A percentile compares a stretch with the other conserved stretches of the same genome.
These are phyloP conservation scores for Chenopodium berlandieri DNA, from an alignment of 148 eudicot genomes.

Conservation along the genomic window DNA sequence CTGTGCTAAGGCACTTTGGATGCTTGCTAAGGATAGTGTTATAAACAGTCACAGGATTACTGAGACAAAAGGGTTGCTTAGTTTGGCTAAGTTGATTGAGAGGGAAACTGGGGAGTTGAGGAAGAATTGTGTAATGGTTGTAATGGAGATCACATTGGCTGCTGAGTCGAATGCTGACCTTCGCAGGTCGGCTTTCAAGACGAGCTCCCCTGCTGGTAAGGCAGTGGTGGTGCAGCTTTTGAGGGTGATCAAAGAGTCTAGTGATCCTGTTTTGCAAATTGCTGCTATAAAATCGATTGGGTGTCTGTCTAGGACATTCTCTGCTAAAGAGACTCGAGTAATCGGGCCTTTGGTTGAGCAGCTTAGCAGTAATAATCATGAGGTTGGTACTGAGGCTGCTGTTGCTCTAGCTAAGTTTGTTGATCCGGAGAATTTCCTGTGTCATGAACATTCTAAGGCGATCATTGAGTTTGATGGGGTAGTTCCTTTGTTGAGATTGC, in stretches of 20 bases:
- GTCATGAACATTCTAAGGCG: slow-evolving; percentile 56
- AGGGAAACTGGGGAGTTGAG: slow-evolving; percentile 55
- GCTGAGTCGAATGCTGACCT: slow-evolving; percentile 74
- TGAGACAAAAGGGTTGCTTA: slow-evolving; percentile 81
- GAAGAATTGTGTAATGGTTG: slow-evolving; percentile 60
- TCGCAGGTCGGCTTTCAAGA: slow-evolving; percentile 72
- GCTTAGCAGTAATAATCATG: slow-evolving; percentile 42
- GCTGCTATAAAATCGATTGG: slow-evolving; percentile 70
- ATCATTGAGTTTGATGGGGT: slow-evolving; percentile 66
- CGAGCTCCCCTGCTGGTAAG: slow-evolving; percentile 72
- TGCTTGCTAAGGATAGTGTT: slow-evolving; percentile 63
- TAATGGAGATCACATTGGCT: slow-evolving; percentile 65
- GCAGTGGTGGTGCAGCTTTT: slow-evolving; percentile 73
- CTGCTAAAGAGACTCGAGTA: slow-evolving; percentile 62
- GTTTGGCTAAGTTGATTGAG: slow-evolving; percentile 74
- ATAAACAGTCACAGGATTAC: slow-evolving; percentile 62
- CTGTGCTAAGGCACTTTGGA: slow-evolving; percentile 68
- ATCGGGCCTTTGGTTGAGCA: slow-evolving; percentile 61
- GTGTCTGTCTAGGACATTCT: slow-evolving; percentile 68
- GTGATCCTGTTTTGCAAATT: slow-evolving; percentile 29
- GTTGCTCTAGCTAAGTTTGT: slow-evolving; percentile 66
- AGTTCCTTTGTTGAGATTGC: slow-evolving; percentile 53
- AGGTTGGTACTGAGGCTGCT: slow-evolving; percentile 60
- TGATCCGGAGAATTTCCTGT: slow-evolving; percentile 59
- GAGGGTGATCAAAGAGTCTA: slow-evolving; percentile 43